Evolutionary conservation across 192 early-diverging fungal genomes (phyloP).

Genomic region (Coemansia sp.): DNA sequence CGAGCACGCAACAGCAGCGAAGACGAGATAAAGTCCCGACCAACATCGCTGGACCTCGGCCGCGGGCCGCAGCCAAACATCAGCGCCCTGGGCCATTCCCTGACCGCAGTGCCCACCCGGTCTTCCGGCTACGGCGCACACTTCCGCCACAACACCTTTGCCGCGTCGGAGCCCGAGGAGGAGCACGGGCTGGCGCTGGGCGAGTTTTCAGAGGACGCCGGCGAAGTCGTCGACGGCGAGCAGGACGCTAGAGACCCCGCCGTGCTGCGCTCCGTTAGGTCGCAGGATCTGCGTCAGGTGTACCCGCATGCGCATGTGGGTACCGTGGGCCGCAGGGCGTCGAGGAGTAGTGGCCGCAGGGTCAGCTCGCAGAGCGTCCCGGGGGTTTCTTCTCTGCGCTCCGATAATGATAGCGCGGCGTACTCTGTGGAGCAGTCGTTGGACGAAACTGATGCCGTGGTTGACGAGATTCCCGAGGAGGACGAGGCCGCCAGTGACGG

Average conservation of each 20-base stretch:
- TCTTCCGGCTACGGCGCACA: neutral
- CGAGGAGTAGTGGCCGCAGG: constrained; percentile 12
- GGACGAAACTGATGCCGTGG: constrained; percentile 3
- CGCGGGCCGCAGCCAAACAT: constrained; percentile 19
- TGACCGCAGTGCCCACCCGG: constrained; percentile 32
- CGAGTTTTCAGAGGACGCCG: constrained; percentile 35
- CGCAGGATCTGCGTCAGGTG: constrained; percentile 11
- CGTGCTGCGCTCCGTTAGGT: constrained; percentile 21
- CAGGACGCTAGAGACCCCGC: neutral
- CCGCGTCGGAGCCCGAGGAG: neutral
- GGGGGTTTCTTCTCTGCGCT: constrained; percentile 7
- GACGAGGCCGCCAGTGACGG: constrained; percentile 4
- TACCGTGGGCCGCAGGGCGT: constrained; percentile 1
- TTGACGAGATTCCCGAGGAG: constrained; percentile 18
- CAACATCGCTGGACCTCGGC: constrained; percentile 39
- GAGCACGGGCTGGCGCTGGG: constrained; percentile 35
- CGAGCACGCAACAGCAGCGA: constrained; percentile 42
- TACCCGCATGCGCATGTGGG: constrained; percentile 2
- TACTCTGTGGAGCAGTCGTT: neutral
- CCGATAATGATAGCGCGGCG: constrained; percentile 3
- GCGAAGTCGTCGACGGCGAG: constrained; percentile 25
- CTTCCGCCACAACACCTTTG: neutral
- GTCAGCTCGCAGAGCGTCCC: constrained; percentile 49
- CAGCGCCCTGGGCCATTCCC: constrained; percentile 25
- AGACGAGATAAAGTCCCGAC: constrained; percentile 40